Conservation (phyloP, 2,329 filamentous ascomycete genomes). For the Tolypocladium album region DNA sequence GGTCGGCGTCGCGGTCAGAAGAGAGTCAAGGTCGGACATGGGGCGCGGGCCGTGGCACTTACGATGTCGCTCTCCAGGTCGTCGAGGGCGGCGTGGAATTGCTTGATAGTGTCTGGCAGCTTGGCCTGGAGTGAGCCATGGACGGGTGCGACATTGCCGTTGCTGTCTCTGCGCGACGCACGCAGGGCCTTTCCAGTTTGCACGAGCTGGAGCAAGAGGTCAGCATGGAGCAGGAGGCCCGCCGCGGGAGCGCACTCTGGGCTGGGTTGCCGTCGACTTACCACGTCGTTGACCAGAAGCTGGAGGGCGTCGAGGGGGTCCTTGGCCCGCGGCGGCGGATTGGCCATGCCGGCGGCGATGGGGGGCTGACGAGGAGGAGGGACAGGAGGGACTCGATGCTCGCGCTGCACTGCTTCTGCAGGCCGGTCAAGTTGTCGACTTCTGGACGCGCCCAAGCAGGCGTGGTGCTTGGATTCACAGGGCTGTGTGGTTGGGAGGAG, state of each 20-base stretch:
- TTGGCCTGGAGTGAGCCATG: conserved; percentile 26
- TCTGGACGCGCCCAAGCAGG: neutral
- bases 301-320: conserved; percentile 38
- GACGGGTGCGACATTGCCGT: conserved; percentile 22
- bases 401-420: neutral
- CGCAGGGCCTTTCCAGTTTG: conserved; percentile 48
- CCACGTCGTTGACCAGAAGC: conserved; percentile 42
- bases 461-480: neutral
- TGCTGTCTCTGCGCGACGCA: conserved; percentile 33
- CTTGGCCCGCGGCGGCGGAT: conserved; percentile 15
- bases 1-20: neutral
- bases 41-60: conserved; percentile 11
- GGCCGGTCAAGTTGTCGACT: neutral
- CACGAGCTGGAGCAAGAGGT: conserved; percentile 32
- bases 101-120: conserved; percentile 33
- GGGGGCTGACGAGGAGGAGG: neutral
- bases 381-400: neutral
- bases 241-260: neutral
- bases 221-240: neutral
- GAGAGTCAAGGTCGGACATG: neutral
- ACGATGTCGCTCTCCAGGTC: conserved; percentile 49
- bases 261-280: conserved; percentile 21
- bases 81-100: conserved; percentile 43
- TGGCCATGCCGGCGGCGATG: conserved; percentile 15
- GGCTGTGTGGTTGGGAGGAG: neutral